Conservation (phyloP, 1,284 basidiomycete species). For the Ustilago lituana region DNA sequence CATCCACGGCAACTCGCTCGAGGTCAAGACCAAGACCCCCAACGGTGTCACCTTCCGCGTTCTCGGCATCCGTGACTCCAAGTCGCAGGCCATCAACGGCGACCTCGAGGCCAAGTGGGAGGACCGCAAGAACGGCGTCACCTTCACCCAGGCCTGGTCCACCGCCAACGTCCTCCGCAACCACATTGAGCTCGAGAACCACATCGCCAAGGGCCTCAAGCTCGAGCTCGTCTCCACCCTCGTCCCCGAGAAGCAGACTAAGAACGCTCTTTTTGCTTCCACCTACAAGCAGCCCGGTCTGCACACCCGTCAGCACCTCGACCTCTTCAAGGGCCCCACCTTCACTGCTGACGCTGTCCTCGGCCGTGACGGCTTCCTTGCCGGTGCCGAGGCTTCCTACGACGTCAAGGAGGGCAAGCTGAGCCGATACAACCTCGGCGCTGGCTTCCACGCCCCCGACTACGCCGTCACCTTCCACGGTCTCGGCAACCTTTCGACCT, state of each 20-base stretch:
- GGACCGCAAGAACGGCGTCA: conserved; percentile 66
- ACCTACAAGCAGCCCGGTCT: conserved; percentile 96
- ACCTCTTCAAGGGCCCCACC: conserved; percentile 97
- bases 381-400: conserved; percentile 95
- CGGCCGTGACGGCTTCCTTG: conserved; percentile 95
- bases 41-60: conserved; percentile 69
- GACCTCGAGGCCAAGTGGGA: conserved; percentile 67
- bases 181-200: conserved; percentile 95
- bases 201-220: conserved; percentile 95
- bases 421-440: conserved; percentile 88
- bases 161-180: conserved; percentile 83
- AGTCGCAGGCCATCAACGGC: conserved; percentile 65
- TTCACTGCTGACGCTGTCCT: conserved; percentile 89
- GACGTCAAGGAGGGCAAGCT: conserved; percentile 93
- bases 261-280: conserved; percentile 79
- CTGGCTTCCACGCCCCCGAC: conserved; percentile 94
- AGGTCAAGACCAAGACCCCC: conserved; percentile 92
- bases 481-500: conserved; percentile 92
- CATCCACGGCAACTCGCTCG: conserved; percentile 75
- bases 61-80: conserved; percentile 66
- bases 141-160: conserved; percentile 78
- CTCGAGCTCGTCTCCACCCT: conserved; percentile 87
- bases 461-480: conserved; percentile 96
- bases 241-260: conserved; percentile 77
- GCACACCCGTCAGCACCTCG: conserved; percentile 89